Evolutionary conservation across 345 rosid genomes (phyloP).

Genomic region (Excoecaria agallocha): DNA sequence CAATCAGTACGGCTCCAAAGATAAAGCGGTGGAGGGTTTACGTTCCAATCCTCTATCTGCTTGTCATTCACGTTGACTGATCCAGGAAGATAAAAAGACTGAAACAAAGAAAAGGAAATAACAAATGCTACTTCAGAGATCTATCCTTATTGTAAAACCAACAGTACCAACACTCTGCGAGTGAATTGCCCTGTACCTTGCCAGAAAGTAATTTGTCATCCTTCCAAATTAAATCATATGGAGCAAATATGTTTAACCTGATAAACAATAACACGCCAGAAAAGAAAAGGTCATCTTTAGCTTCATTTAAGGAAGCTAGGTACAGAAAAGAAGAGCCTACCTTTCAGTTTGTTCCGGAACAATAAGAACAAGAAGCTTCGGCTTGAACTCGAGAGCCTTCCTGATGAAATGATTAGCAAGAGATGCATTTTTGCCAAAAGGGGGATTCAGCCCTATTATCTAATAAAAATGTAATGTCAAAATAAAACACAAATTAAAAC

Average conservation of each 20-base stretch:
- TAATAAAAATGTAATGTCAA: constrained; percentile 12
- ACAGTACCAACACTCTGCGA: neutral
- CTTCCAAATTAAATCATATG: constrained; percentile 61
- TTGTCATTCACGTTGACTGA: constrained; percentile 46
- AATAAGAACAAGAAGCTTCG: constrained; percentile 65
- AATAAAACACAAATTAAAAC: neutral
- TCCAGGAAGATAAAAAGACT: constrained; percentile 78
- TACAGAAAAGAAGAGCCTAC: constrained; percentile 20
- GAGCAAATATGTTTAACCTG: constrained; percentile 40
- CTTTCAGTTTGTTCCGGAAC: constrained; percentile 58
- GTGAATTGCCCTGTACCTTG: constrained; percentile 37
- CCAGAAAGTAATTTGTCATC: constrained; percentile 47
- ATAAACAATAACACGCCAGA: neutral
- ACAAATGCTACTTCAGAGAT: neutral
- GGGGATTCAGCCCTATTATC: constrained; percentile 79
- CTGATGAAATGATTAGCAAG: constrained; percentile 56
- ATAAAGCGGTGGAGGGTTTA: constrained; percentile 51
- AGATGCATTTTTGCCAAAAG: constrained; percentile 63
- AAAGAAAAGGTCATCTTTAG: neutral
- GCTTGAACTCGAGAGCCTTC: constrained; percentile 60
- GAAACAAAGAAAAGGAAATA: neutral
- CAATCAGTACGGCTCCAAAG: constrained; percentile 71
- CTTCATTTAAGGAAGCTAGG: neutral
- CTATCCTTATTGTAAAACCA: neutral
- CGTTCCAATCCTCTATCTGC: constrained; percentile 59